Base-by-base conservation (phyloP, 148 eudicot genomes). In the Dysphania ambrosioides region DNA sequence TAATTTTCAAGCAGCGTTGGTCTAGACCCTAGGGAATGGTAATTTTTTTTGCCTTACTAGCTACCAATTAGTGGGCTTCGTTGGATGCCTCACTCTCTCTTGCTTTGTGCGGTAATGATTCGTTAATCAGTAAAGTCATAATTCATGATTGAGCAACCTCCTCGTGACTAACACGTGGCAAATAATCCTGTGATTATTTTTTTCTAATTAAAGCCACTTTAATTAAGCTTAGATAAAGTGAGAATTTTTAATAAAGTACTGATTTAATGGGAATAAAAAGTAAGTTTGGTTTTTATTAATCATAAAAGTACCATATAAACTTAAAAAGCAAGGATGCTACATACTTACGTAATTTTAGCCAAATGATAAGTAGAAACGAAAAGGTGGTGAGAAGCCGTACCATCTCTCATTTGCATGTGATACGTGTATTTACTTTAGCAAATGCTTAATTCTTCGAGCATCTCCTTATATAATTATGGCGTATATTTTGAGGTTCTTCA, bases 91-190 rank as follows among this genome's bases (percentile, higher is more conserved):
- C 77, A 66, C n/a, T 53, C 59, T 65, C 56, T 56, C 35, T 68
- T 65, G 66, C 51, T 74, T 49, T 57, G 32, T 65, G 40, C 31
- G 62, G 23, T 10, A 13, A 74, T 74, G 23, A 65, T 51, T 64
- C 35, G 47, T 59, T 65, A 72, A 59, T 72, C 67, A 72, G 15
- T 12, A 47, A 44, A 47, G 53, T 47, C 77, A 74, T 31, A 5
- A 64, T 74, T 74, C 49, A 74, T 74, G 70, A 74, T 74, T 74
- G 71, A 74, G 47, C 40, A 49, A 74, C 34, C 71, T 65, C 53
- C 77, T 74, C 16, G 34, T 65, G 58, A 65, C 49, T 64, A 32
- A 74, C 77, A 77, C 70, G 62, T 74, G 71, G 47, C 62, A 49
- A 11, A 29, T 42, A 41, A 0, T 34, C 24, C 38, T 62, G 4